phyloP scores from a whole-genome alignment of 73 alveolate species.

The Breviolum minutum region DNA sequence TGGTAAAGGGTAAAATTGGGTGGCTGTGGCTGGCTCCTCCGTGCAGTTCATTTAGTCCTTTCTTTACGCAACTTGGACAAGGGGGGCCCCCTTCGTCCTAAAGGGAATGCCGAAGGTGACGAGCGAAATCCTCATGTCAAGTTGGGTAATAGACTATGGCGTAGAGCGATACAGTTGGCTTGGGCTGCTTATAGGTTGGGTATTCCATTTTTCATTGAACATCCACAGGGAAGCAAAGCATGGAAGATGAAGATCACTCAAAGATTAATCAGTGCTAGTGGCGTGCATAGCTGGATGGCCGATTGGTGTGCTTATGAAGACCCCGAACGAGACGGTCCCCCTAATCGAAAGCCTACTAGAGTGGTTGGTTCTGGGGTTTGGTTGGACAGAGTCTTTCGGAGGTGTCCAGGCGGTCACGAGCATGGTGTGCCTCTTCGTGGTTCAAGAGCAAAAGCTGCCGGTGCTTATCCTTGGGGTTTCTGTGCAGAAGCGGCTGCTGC shows the following conservation, averaged over 20 bases:
- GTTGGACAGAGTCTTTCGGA: not conserved
- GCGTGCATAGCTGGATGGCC: too few relatives aligned
- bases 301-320: too few relatives aligned
- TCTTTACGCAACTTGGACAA: too few relatives aligned
- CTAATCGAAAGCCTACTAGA: not conserved
- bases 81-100: too few relatives aligned
- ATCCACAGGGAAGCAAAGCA: not conserved
- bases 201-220: not conserved
- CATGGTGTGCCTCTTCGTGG: not conserved
- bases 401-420: not conserved
- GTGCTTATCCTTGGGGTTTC: not conserved
- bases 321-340: not conserved
- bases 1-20: not conserved
- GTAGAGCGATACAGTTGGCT: not conserved
- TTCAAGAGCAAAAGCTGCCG: not conserved
- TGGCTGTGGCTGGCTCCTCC: slow-evolving; percentile 2
- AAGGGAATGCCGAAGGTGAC: too few relatives aligned
- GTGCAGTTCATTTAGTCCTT: not conserved
- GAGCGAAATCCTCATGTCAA: too few relatives aligned
- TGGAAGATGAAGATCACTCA: too few relatives aligned
- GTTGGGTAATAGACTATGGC: too few relatives aligned
- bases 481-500: not conserved
- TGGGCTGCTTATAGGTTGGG: too few relatives aligned
- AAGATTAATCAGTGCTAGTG: too few relatives aligned
- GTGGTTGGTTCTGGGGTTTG: not conserved